A percentile compares a stretch with the other conserved stretches of the same genome.
Evolutionary conservation across 2,329 filamentous ascomycete species (phyloP).

Genomic region (Microsporum canis): DNA sequence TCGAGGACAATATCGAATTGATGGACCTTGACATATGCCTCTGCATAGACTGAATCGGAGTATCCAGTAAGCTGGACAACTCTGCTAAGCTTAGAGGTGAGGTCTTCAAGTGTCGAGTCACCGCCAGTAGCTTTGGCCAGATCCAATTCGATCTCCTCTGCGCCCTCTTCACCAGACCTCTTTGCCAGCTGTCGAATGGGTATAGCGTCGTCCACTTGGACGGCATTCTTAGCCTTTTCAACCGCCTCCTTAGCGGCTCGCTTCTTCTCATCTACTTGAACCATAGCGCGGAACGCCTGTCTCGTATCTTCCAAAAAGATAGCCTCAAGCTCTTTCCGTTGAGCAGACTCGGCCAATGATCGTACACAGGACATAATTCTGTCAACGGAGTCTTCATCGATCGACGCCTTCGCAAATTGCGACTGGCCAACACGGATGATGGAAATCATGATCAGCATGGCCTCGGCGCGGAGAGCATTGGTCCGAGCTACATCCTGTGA

Average conservation of each 20-base stretch:
- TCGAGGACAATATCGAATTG: conserved; percentile 98
- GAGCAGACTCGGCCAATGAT: conserved; percentile 75
- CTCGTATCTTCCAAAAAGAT: conserved; percentile 92
- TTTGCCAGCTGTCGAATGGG: conserved; percentile 85
- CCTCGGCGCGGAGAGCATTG: conserved; percentile 87
- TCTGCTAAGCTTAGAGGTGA: conserved; percentile 86
- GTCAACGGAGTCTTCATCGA: conserved; percentile 97
- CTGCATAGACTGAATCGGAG: conserved; percentile 96
- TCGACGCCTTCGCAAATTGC: conserved; percentile 94
- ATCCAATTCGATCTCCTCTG: conserved; percentile 78
- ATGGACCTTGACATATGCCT: conserved; percentile 96
- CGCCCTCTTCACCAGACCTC: conserved; percentile 71
- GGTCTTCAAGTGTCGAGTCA: conserved; percentile 69
- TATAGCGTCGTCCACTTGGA: conserved; percentile 92
- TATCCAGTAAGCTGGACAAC: conserved; percentile 97
- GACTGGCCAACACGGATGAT: conserved; percentile 96
- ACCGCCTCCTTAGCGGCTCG: conserved; percentile 85
- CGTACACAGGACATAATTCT: conserved; percentile 96
- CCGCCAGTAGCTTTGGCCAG: conserved; percentile 90
- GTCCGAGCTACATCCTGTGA: conserved; percentile 76
- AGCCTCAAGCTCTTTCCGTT: conserved; percentile 80
- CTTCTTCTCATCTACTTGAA: conserved; percentile 95
- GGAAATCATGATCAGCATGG: conserved; percentile 99
- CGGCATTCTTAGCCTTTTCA: conserved; percentile 83
- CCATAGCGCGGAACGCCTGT: conserved; percentile 94